Evolutionary conservation across 2,329 filamentous ascomycete species (phyloP), one percentile per base, ranked within the genome.

Genomic region (Gnomoniopsis smithogilvyi): DNA sequence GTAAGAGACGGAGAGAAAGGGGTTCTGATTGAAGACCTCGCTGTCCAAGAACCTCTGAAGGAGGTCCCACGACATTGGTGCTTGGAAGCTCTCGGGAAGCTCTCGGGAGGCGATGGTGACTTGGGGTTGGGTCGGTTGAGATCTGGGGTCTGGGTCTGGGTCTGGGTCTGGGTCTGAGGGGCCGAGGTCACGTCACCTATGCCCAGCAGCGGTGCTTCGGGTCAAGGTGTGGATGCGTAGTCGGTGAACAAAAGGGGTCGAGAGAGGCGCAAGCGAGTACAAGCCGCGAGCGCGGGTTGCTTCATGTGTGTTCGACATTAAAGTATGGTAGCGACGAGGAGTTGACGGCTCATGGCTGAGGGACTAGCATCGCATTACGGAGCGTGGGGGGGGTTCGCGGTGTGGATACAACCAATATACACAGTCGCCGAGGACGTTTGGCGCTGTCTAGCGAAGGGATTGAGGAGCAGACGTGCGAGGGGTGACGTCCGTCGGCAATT

Each of bases 21-120:
- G 90, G 77, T 94, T 89, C 78, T 90, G 88, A 80, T 93, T 94
- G 83, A 95, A 95, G 80, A 95, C 90, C 81, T 95, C 91, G 80
- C 89, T 92, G 83, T 94, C 90, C 80, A 95, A 87, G 85, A 94
- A 93, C 76, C 91, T 87, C 81, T 91, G 89, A 73, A 95, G 84
- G 79, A 95, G 82, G 80, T 93, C 89, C 90, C 90, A 94, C 80
- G 87, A 89, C 87, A 88, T 88, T 79, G 74, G 74, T 69, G 73
- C 67, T 65, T 62, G 64, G 62, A 62, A 63, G 64, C 62, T 65
- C 46, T 45, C 53, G 34, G 38, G 45, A 62, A 41, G 57, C 53
- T 51, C 57, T 38, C 22, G 15, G 41, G 17, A 22, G 30, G 22
- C 26, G 24, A 21, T 17, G 34, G 21, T 24, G 38, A n/a, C n/a